Base-by-base conservation (phyloP, 306 rosid species). In the Citrullus mucosospermus region DNA sequence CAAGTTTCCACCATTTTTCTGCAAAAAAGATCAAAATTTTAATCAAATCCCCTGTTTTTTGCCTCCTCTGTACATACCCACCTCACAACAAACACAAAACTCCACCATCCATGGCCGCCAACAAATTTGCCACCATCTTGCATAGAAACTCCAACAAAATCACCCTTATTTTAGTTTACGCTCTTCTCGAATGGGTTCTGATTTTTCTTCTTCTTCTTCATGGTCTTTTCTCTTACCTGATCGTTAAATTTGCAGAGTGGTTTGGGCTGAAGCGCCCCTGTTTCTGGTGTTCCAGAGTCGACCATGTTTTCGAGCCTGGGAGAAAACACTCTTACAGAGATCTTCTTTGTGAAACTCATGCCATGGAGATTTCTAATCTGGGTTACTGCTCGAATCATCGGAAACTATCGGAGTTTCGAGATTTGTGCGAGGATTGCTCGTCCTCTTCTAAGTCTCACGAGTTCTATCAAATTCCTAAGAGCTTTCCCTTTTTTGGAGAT, bases 211-310 rank as follows among this genome's bases (percentile, higher is more conserved):
- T 96, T 14, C 94, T 96, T 44, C 86, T 92, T 25, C 93, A 92
- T 60, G 93, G 96, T 20, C 91, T 96, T 1, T 92, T 96, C 22
- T 96, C 99, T 20, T 96, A 85, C 80, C 80, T 91, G 12, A 91
- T 92, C 87, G 59, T 86, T 13, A 96, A 92, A 75, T 92, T 91
- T 66, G 89, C 98, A 9, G 93, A 92, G 78, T 90, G 69, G 82
- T 96, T 96, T 78, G 98, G 98, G 82, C 97, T 96, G 18, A 88
- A 90, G 79, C 88, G 82, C 25, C 99, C 99, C 4, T 96, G 99
- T 82, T 68, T 91, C 4, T 92, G 92, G 96, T 96, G 99, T 70
- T 87, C 93, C 4, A 90, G 98, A 76, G 86, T 96, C 46, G 99
- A 95, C 82, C 99, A 87, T 66, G 76, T 92, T 79, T 58, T 96